Conservation (phyloP, 2,329 filamentous ascomycete genomes). For the Colletotrichum spaethianum region DNA sequence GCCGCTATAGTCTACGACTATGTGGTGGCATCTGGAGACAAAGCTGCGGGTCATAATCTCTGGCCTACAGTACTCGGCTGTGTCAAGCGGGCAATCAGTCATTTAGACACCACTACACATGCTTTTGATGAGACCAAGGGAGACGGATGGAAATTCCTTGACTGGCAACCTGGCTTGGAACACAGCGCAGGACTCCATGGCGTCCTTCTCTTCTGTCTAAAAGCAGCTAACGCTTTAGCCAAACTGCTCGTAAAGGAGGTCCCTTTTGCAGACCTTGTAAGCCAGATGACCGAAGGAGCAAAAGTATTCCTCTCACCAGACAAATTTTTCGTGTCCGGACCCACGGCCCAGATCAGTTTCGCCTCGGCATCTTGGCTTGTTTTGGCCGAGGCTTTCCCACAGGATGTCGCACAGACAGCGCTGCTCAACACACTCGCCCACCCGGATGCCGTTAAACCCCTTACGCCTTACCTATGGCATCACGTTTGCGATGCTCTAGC, state of each 20-base stretch:
- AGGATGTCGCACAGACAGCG: conserved; percentile 41
- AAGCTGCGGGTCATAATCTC: conserved; percentile 46
- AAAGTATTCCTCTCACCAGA: conserved; percentile 42
- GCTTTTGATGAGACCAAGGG: conserved; percentile 42
- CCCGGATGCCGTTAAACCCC: conserved; percentile 47
- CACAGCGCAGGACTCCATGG: conserved; percentile 50
- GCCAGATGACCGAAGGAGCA: conserved; percentile 44
- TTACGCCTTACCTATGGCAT: conserved; percentile 50
- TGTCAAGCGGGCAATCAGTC: conserved; percentile 46
- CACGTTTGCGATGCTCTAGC: conserved; percentile 49
- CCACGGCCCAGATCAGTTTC: conserved; percentile 47
- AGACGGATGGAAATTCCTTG: conserved; percentile 50
- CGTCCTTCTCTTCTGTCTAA: conserved; percentile 48
- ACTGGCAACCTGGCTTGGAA: conserved; percentile 49
- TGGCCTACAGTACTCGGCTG: conserved; percentile 51
- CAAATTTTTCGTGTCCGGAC: conserved; percentile 47
- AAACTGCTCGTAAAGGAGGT: conserved; percentile 43
- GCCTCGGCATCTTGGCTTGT: conserved; percentile 51
- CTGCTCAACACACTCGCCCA: conserved; percentile 46
- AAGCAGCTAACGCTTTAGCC: conserved; percentile 48
- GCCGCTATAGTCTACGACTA: conserved; percentile 51
- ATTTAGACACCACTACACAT: conserved; percentile 45
- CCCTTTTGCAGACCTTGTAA: conserved; percentile 44
- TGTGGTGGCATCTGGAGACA: conserved; percentile 49
- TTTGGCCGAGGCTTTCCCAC: conserved; percentile 45